These are phyloP conservation scores for Flueggea neowawraea DNA, from an alignment of 441 rosid species.

Conservation along the genomic window DNA sequence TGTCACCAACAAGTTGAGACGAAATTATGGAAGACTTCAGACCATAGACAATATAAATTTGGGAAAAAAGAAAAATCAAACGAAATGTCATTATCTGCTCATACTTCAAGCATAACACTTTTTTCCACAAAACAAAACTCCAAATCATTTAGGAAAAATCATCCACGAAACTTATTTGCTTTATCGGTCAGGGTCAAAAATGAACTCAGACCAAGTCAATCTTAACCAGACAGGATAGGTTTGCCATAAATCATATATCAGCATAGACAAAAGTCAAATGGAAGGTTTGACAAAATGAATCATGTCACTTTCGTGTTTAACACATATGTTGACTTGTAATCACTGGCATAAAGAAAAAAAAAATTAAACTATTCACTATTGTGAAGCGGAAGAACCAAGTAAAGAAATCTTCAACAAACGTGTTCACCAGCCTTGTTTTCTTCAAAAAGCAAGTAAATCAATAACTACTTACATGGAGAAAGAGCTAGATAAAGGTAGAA, in stretches of 20 bases:
- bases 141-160: slow-evolving; percentile 6
- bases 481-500: slow-evolving; percentile 77
- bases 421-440: background rate
- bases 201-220: slow-evolving; percentile 27
- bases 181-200: slow-evolving; percentile 12
- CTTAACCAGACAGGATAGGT: slow-evolving; percentile 17
- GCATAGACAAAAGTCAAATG: slow-evolving; percentile 19
- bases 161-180: slow-evolving; percentile 17
- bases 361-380: slow-evolving; percentile 14
- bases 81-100: too few species aligned
- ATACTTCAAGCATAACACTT: too few species aligned
- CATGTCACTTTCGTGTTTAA: slow-evolving; percentile 10
- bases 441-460: slow-evolving; percentile 5
- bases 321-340: background rate
- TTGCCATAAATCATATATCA: slow-evolving; percentile 12
- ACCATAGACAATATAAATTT: too few species aligned
- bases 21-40: too few species aligned
- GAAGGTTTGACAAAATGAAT: slow-evolving; percentile 27
- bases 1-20: too few species aligned
- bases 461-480: slow-evolving; percentile 59
- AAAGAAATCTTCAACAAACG: slow-evolving; percentile 1
- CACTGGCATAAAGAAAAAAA: background rate
- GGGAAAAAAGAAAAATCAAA: too few species aligned
- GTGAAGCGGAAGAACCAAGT: slow-evolving; percentile 1
- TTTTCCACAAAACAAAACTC: too few species aligned